Percentiles rank a stretch among this genome's conserved stretches.
Conservation (phyloP, 176 grass and related monocot genomes). For the Musa acuminata region DNA sequence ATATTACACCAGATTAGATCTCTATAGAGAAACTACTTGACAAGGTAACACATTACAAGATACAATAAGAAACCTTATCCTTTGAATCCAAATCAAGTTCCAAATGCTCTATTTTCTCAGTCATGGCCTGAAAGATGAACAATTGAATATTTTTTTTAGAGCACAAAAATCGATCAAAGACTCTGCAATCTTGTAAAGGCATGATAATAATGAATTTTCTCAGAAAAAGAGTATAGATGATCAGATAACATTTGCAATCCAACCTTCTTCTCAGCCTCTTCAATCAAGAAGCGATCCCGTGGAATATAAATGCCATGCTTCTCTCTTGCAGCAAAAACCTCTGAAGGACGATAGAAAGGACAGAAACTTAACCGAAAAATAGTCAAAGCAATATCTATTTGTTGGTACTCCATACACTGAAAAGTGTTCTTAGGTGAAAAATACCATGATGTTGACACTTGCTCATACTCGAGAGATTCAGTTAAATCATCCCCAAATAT, state of each 20-base stretch:
- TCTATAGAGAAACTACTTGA: not conserved
- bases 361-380: too few relatives aligned
- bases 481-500: not conserved
- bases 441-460: too few relatives aligned
- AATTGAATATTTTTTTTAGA: not conserved
- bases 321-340: constrained; percentile 98
- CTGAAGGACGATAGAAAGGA: constrained; percentile 33
- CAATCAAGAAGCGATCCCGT: constrained; percentile 76
- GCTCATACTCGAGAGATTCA: too few relatives aligned
- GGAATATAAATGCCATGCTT: constrained; percentile 99
- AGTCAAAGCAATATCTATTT: too few relatives aligned
- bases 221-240: not conserved
- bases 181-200: not conserved
- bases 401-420: too few relatives aligned
- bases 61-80: constrained; percentile 59
- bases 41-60: not conserved
- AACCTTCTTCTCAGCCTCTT: constrained; percentile 99
- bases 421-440: too few relatives aligned
- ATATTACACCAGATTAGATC: constrained; percentile 15
- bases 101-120: constrained; percentile 84
- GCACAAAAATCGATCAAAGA: not conserved
- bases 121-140: constrained; percentile 61
- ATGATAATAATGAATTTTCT: too few relatives aligned
- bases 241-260: not conserved
- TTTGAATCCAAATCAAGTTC: constrained; percentile 87